Base-by-base conservation (phyloP, 2,329 filamentous ascomycete species). In the Aspergillus sp. region DNA sequence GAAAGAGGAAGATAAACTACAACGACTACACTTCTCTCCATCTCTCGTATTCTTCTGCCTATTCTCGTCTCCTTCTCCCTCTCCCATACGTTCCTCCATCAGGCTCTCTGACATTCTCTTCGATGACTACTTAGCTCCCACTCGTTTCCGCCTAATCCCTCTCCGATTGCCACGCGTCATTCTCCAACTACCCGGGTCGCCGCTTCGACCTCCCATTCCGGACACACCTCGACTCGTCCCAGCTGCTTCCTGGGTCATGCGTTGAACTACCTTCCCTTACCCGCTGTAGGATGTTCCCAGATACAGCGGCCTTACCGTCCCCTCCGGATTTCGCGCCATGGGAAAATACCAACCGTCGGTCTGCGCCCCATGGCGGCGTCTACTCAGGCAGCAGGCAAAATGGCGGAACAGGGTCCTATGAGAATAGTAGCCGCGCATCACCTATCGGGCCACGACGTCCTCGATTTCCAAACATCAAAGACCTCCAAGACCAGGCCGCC, bases 401-500 rank as follows among this genome's bases (percentile, higher is more conserved):
- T 47, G 63, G 55, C 53, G 61, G 64, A 57, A 57, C 58, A 20
- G 56, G 53, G 52, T 55, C 58, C 20, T 59, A 64, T 60, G 54
- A 59, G 38, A 67, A 63, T 56, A 63, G 57, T 54, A 53, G 49
- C 48, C 16, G 57, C 46, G 47, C 50, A 34, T 34, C 58, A 45
- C 51, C 56, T 23, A 42, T 55, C 55, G 52, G 54, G 6, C 50
- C 50, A 44, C 54, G 55, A 50, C 62, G 59, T 54, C 63, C 66
- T 29, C 61, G 62, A 44, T 72, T 68, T 46, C 71, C 70, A 11
- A 69, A 72, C 59, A 71, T 73, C 42, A 73, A 72, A 50, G 71
- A 72, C 55, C 66, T 73, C 38, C 71, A 73, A 49, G 71, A 73
- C 52, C 60, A 73, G 56, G 71, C 71, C 32, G 64, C 69, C 17